Conservation (phyloP, 768 basidiomycete species). For the Termitomyces sp. region DNA sequence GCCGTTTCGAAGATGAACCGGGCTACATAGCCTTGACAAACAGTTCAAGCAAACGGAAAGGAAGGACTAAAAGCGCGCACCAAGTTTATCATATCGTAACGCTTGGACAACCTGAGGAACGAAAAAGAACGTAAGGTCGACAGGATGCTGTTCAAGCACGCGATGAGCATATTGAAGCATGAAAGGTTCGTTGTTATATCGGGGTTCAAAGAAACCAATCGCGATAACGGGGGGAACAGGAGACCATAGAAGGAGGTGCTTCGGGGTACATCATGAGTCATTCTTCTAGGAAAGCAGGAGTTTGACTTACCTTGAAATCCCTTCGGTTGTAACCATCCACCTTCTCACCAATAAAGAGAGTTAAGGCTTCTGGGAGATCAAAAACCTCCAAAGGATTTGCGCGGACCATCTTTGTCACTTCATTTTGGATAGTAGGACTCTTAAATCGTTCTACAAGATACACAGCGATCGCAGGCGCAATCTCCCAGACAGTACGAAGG, state of each 20-base stretch:
- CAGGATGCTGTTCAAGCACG: conserved; percentile 91
- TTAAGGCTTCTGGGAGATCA: conserved; percentile 77
- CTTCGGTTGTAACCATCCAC: conserved; percentile 54
- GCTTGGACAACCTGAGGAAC: conserved; percentile 99
- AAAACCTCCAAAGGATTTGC: conserved; percentile 67
- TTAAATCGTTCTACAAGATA: conserved; percentile 90
- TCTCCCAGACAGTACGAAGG: conserved; percentile 74
- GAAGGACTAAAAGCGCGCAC: conserved; percentile 37
- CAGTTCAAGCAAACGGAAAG: background rate
- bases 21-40: conserved; percentile 76
- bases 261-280: background rate
- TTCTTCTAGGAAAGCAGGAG: background rate
- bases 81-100: conserved; percentile 83
- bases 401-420: conserved; percentile 74
- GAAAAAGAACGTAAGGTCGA: conserved; percentile 96
- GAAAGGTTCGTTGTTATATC: conserved; percentile 79
- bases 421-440: conserved; percentile 54
- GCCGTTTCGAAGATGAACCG: conserved; percentile 97
- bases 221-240: conserved; percentile 84
- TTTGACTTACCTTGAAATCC: conserved; percentile 65
- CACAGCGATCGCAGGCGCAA: conserved; percentile 80
- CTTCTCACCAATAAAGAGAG: conserved; percentile 73
- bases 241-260: conserved; percentile 89
- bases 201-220: conserved; percentile 80
- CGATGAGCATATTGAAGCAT: conserved; percentile 95